phyloP scores from a whole-genome alignment of 2,329 filamentous ascomycete species.

The Fusarium scirpi region DNA sequence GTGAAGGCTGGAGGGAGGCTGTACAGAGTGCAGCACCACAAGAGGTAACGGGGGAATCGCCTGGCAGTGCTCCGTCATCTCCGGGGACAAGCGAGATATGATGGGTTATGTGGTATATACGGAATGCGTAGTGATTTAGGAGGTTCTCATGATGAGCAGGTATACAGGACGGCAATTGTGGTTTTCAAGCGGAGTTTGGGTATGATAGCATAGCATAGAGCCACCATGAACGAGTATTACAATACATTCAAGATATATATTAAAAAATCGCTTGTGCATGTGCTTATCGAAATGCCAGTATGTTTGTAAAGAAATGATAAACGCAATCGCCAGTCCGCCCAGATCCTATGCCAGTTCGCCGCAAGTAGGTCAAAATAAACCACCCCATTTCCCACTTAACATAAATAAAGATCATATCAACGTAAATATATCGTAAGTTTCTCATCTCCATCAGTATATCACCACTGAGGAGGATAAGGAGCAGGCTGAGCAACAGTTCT shows the following conservation, averaged over 20 bases:
- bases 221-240: conserved; percentile 1
- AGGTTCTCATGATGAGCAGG: conserved; percentile 8
- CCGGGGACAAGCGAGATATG: conserved; percentile 20
- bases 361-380: background rate
- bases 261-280: conserved; percentile 1
- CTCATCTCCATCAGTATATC: background rate
- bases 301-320: conserved; percentile 10
- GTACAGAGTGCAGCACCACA: conserved; percentile 28
- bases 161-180: conserved; percentile 12
- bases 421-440: background rate
- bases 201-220: conserved; percentile 19
- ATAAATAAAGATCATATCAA: conserved; percentile 3
- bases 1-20: conserved; percentile 55
- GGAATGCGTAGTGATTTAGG: background rate
- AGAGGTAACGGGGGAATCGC: conserved; percentile 26
- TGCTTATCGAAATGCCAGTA: conserved; percentile 3
- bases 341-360: background rate
- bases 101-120: conserved; percentile 21
- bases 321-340: conserved; percentile 13
- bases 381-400: background rate
- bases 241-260: conserved; percentile 11
- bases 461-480: conserved; percentile 27
- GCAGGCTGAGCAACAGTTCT: conserved; percentile 29
- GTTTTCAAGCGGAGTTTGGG: conserved; percentile 23
- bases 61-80: conserved; percentile 35